Evolutionary conservation across 2,329 filamentous ascomycete species (phyloP).

Genomic region (Monilinia fructigena): DNA sequence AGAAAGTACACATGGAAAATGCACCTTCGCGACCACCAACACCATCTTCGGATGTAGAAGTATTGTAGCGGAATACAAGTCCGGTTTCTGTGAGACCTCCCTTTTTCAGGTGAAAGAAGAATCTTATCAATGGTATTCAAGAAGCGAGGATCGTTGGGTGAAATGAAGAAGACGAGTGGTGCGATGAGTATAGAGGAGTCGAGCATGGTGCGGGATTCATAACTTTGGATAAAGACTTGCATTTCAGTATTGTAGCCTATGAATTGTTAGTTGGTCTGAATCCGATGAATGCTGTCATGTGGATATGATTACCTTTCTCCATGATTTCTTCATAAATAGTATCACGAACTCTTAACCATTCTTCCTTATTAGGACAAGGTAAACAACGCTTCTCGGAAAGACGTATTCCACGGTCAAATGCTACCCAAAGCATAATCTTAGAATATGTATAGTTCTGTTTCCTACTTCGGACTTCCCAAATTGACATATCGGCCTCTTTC

Average conservation of each 20-base stretch:
- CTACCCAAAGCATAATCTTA: conserved; percentile 83
- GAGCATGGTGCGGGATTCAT: conserved; percentile 66
- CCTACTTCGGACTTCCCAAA: conserved; percentile 76
- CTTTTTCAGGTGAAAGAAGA: conserved; percentile 69
- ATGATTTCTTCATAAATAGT: conserved; percentile 72
- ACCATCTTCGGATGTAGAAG: conserved; percentile 65
- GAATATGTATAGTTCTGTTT: conserved; percentile 78
- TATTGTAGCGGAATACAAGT: conserved; percentile 74
- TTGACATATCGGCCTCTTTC: conserved; percentile 73
- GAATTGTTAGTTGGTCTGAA: not conserved
- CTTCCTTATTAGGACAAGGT: conserved; percentile 66
- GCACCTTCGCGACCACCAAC: conserved; percentile 73
- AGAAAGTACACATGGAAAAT: conserved; percentile 81
- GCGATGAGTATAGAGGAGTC: conserved; percentile 76
- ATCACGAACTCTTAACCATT: conserved; percentile 67
- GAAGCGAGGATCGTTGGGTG: conserved; percentile 75
- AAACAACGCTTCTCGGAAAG: conserved; percentile 73
- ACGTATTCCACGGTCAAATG: conserved; percentile 71
- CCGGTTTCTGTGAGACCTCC: conserved; percentile 74
- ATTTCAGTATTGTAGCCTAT: conserved; percentile 67
- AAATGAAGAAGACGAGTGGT: conserved; percentile 76
- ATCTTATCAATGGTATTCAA: conserved; percentile 70
- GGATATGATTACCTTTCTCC: conserved; percentile 55
- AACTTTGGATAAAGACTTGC: conserved; percentile 72
- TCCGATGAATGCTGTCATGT: not conserved